A percentile compares a stretch with the other conserved stretches of the same genome.
phyloP scores from a whole-genome alignment of 2,329 filamentous ascomycete genomes.

The Pochonia chlamydosporia region DNA sequence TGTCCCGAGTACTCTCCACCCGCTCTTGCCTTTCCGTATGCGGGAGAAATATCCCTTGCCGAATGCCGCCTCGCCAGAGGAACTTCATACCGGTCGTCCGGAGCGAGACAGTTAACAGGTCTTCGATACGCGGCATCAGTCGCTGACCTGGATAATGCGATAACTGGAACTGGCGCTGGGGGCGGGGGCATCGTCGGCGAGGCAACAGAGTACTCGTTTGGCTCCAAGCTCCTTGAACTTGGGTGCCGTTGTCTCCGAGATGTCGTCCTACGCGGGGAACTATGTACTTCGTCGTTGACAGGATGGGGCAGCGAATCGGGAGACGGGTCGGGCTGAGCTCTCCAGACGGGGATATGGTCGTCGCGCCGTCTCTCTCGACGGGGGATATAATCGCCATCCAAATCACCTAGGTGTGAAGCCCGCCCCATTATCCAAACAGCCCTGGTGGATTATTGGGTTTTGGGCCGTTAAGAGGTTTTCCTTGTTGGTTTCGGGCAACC shows the following conservation, averaged over 20 bases:
- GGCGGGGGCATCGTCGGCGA: conserved; percentile 20
- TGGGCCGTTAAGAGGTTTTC: conserved; percentile 13
- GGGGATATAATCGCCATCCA: conserved; percentile 19
- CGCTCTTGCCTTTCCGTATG: conserved; percentile 3
- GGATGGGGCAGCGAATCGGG: conserved; percentile 22
- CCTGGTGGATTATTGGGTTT: conserved; percentile 19
- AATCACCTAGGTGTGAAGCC: conserved; percentile 23
- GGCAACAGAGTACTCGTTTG: conserved; percentile 13
- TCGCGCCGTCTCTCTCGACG: conserved; percentile 21
- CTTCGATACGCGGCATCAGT: conserved; percentile 23
- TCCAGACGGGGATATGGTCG: conserved; percentile 12
- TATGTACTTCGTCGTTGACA: conserved; percentile 24
- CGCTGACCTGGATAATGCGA: conserved; percentile 18
- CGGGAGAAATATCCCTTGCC: conserved; percentile 13
- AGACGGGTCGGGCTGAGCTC: conserved; percentile 10
- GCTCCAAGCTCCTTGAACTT: conserved; percentile 20
- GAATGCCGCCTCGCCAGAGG: conserved; percentile 6
- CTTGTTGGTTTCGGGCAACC: not conserved
- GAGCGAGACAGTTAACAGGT: conserved; percentile 20
- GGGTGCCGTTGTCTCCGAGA: conserved; percentile 14
- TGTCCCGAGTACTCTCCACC: conserved; percentile 1
- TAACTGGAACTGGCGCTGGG: conserved; percentile 12
- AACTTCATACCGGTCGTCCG: conserved; percentile 14
- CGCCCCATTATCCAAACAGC: conserved; percentile 24
- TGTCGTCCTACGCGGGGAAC: conserved; percentile 22